Conservation (phyloP, 129 eudicot genomes). For the Centaurea solstitialis region DNA sequence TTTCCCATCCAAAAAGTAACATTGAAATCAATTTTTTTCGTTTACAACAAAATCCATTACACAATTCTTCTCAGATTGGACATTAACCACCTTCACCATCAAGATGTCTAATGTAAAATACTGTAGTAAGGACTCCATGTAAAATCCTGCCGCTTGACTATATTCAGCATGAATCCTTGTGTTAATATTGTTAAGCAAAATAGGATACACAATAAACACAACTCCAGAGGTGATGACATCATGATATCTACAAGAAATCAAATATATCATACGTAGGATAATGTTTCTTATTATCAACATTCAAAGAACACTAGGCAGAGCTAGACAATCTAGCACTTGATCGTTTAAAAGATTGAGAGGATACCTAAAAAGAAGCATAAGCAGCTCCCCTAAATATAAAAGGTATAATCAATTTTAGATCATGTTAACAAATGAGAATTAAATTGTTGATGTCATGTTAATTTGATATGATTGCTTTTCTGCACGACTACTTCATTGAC, state of each 20-base stretch:
- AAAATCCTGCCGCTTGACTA: neutral
- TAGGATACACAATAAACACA: neutral
- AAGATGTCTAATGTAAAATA: neutral
- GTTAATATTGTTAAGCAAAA: neutral
- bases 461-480: neutral
- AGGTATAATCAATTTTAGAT: neutral
- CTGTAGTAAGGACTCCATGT: neutral
- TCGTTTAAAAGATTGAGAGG: neutral
- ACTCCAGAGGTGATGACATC: neutral
- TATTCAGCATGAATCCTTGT: neutral
- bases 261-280: neutral
- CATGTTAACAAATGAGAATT: neutral
- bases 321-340: neutral
- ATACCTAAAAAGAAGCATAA: neutral
- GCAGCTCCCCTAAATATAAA: neutral
- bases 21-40: neutral
- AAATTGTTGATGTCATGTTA: neutral
- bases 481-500: neutral
- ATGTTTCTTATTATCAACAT: neutral
- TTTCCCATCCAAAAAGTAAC: neutral
- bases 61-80: neutral
- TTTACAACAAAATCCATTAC: neutral
- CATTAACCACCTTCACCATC: neutral
- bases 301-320: neutral
- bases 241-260: neutral